A percentile compares a stretch with the other conserved stretches of the same genome.
phyloP scores from a whole-genome alignment of 2,329 filamentous ascomycete species.

The Cercospora beticola region DNA sequence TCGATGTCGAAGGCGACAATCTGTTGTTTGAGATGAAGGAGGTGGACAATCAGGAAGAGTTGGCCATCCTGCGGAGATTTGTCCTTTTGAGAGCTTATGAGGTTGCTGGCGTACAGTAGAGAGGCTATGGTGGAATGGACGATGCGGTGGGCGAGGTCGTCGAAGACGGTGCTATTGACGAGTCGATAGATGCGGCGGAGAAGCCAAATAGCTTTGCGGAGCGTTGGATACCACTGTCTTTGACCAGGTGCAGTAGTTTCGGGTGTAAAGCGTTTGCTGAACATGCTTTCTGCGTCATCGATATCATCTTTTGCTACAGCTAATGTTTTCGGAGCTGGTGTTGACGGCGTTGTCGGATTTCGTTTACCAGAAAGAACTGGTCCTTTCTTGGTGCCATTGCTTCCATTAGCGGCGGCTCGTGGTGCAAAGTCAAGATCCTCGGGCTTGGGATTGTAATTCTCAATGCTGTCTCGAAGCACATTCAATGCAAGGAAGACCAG shows the following conservation, averaged over 20 bases:
- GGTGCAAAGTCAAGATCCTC: conserved; percentile 66
- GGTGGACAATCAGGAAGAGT: conserved; percentile 90
- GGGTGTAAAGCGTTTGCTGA: conserved; percentile 30
- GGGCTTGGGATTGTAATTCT: conserved; percentile 63
- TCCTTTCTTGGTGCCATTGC: conserved; percentile 37
- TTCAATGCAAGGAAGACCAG: conserved; percentile 65
- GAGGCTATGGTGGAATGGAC: conserved; percentile 87
- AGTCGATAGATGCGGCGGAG: conserved; percentile 68
- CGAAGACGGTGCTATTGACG: conserved; percentile 68
- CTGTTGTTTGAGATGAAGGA: conserved; percentile 92
- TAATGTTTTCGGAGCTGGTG: conserved; percentile 50
- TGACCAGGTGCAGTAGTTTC: conserved; percentile 18
- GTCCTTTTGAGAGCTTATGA: conserved; percentile 58
- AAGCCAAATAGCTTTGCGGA: conserved; percentile 67
- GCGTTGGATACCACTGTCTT: conserved; percentile 62
- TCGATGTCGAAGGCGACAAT: conserved; percentile 95
- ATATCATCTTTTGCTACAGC: conserved; percentile 55
- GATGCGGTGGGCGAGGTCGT: conserved; percentile 74
- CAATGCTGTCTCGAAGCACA: conserved; percentile 65
- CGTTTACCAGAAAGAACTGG: conserved; percentile 55
- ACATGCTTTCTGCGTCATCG: conserved; percentile 52
- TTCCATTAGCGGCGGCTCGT: conserved; percentile 29
- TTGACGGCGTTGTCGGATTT: conserved; percentile 34
- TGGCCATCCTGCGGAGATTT: conserved; percentile 71
- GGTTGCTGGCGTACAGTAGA: conserved; percentile 69